Conservation (phyloP, 192 early-diverging fungal genomes). For the Coemansia sp. region DNA sequence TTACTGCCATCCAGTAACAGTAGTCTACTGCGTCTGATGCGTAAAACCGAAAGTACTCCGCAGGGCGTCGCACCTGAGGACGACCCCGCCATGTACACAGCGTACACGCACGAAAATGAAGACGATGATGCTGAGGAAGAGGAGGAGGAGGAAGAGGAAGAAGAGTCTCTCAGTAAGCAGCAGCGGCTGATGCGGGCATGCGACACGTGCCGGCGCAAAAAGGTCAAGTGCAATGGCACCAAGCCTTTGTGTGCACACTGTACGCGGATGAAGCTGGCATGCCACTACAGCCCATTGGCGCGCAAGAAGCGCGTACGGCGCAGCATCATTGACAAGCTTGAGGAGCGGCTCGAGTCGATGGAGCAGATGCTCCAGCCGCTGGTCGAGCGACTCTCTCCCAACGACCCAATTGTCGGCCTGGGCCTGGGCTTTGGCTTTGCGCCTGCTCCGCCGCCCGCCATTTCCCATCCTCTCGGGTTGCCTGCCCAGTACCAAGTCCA, state of each 20-base stretch:
- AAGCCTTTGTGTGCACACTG: slow-evolving; percentile 54
- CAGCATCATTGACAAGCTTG: slow-evolving; percentile 52
- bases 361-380: slow-evolving; percentile 55
- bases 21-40: slow-evolving; percentile 1
- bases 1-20: not conserved
- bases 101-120: slow-evolving; percentile 14
- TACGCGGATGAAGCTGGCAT: slow-evolving; percentile 47
- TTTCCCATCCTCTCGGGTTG: slow-evolving; percentile 35
- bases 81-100: slow-evolving; percentile 4
- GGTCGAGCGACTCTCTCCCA: slow-evolving; percentile 50
- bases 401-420: slow-evolving; percentile 37
- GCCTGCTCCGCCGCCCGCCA: slow-evolving; percentile 26
- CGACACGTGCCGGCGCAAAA: slow-evolving; percentile 53
- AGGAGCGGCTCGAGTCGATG: slow-evolving; percentile 51
- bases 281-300: slow-evolving; percentile 55
- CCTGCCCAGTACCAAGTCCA: not conserved
- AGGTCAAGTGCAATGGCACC: slow-evolving; percentile 53
- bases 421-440: slow-evolving; percentile 44
- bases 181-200: slow-evolving; percentile 53
- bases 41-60: not conserved
- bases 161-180: slow-evolving; percentile 23
- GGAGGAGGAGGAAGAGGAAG: slow-evolving; percentile 14
- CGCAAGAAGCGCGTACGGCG: slow-evolving; percentile 54
- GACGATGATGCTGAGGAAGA: slow-evolving; percentile 10
- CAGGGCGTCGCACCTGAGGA: slow-evolving; percentile 4